A percentile compares a stretch with the other conserved stretches of the same genome.
Evolutionary conservation across 2,329 filamentous ascomycete genomes (phyloP).

Genomic region (Cordyceps tenuipes): DNA sequence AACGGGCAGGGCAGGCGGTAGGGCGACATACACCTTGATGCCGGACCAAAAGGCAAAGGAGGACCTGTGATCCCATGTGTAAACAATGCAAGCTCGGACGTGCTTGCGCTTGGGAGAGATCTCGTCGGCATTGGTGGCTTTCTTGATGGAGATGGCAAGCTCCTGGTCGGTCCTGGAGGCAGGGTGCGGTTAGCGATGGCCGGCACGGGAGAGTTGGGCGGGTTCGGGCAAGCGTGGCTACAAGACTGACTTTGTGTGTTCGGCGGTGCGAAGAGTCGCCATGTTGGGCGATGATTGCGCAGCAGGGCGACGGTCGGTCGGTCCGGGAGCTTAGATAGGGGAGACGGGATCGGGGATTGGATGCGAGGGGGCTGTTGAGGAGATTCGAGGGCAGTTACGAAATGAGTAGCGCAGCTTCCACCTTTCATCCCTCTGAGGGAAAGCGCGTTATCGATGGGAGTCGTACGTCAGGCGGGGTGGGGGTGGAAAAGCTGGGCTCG

Average conservation of each 20-base stretch:
- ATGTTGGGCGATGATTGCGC: slow-evolving; percentile 6
- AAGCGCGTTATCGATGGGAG: neutral
- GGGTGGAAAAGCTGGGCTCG: slow-evolving; percentile 4
- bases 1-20: neutral
- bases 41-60: slow-evolving; percentile 93
- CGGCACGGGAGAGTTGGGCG: no score
- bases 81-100: slow-evolving; percentile 95
- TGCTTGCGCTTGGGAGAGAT: slow-evolving; percentile 74
- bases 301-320: neutral
- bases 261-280: slow-evolving; percentile 11
- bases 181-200: neutral
- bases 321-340: slow-evolving; percentile 11
- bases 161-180: slow-evolving; percentile 55
- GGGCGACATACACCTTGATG: slow-evolving; percentile 81
- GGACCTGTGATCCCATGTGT: slow-evolving; percentile 98
- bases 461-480: neutral
- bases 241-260: slow-evolving; percentile 11
- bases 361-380: neutral
- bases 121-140: slow-evolving; percentile 61
- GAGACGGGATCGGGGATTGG: neutral
- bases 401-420: neutral
- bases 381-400: neutral
- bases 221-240: neutral
- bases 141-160: slow-evolving; percentile 61
- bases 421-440: neutral